phyloP scores from a whole-genome alignment of 495 filamentous ascomycete species.

The Acidiella bohemica region DNA sequence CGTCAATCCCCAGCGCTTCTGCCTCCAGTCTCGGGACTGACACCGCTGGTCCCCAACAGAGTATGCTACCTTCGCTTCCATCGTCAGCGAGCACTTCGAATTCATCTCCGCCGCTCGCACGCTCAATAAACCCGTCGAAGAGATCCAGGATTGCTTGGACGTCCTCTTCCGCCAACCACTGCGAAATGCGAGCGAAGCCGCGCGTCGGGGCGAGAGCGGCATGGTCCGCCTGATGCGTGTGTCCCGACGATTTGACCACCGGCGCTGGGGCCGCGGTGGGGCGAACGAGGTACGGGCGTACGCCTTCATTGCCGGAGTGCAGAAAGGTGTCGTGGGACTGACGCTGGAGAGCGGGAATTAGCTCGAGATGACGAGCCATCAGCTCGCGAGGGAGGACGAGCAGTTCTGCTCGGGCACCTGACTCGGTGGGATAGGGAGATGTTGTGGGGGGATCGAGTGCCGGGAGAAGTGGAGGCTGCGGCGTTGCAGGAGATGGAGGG shows the following conservation, averaged over 20 bases:
- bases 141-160: constrained; percentile 3
- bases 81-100: constrained; percentile 5
- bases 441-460: neutral
- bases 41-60: neutral
- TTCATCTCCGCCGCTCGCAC: neutral
- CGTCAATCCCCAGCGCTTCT: constrained; percentile 5
- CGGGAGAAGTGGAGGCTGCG: neutral
- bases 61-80: constrained; percentile 3
- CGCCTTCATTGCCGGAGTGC: neutral
- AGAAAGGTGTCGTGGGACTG: neutral
- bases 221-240: constrained; percentile 2
- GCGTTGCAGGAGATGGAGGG: neutral
- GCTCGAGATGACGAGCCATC: neutral
- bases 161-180: neutral
- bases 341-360: neutral
- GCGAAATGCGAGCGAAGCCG: constrained; percentile 1
- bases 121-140: constrained; percentile 2
- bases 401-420: neutral
- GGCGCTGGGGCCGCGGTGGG: neutral
- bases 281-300: neutral
- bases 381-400: neutral
- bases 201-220: constrained; percentile 5
- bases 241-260: neutral
- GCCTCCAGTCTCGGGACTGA: constrained; percentile 7
- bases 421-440: neutral